Conservation (phyloP, 2,329 filamentous ascomycete genomes). For the Ceratocystis colombiana region DNA sequence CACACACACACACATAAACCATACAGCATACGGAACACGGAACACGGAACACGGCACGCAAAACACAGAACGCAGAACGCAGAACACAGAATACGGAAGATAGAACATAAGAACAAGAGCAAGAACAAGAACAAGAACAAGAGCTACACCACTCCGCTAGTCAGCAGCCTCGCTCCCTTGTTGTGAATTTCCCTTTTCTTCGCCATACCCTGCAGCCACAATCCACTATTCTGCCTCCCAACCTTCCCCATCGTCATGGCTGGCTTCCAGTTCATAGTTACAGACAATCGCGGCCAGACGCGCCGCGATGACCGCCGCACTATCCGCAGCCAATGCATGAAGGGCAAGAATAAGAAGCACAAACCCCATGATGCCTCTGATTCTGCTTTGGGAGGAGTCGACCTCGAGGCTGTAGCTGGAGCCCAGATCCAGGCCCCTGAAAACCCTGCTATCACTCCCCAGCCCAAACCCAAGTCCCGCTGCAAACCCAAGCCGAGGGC, state of each 20-base stretch:
- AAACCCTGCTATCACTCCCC: not conserved
- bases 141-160: no score
- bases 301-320: constrained; percentile 24
- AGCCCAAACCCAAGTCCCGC: not conserved
- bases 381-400: not conserved
- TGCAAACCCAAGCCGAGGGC: not conserved
- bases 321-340: constrained; percentile 25
- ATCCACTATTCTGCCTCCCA: not conserved
- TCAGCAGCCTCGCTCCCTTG: no score
- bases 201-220: no score
- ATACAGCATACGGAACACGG: no score
- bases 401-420: not conserved
- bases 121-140: no score
- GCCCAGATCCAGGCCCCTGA: not conserved
- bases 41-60: no score
- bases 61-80: no score
- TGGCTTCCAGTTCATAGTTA: constrained; percentile 26
- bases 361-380: constrained; percentile 10
- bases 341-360: constrained; percentile 24
- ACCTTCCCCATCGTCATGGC: constrained; percentile 11
- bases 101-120: no score
- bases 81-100: no score
- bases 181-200: no score
- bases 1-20: not conserved
- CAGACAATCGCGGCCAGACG: constrained; percentile 26